Base-by-base conservation (phyloP, 1,284 basidiomycete species). In the Neonothopanus nambi region DNA sequence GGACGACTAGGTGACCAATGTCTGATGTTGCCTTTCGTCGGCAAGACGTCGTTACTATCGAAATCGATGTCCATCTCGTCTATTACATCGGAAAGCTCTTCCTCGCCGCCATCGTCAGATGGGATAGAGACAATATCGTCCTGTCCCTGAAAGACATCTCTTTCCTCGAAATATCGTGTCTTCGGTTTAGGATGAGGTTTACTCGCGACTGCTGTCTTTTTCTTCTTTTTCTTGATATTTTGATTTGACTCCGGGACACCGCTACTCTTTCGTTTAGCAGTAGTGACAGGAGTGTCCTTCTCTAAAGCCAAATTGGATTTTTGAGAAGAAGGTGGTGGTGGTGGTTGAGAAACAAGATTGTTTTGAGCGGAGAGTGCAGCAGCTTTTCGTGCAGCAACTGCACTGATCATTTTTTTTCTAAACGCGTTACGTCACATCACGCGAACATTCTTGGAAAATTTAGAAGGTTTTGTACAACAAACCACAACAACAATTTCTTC, bases 331-430 rank as follows among this genome's bases (percentile, higher is more conserved):
- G 64, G 52, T 4, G 60, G 43, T 35, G 66, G 63, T 23, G 54
- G 24, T 41, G 55, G 49, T 6, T 50, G 46, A 28, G 64, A 56
- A 12, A 57, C 55, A 24, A 52, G 48, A 48, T 51, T 48, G 17
- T 61, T 59, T 59, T 56, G 57, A 15, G 63, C 58, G 5, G 66
- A 69, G 45, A 68, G 68, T n/a, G n/a, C n/a, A 60, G 78, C 69
- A n/a, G 79, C 80, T 63, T 79, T 84, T 33, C 82, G 77, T 15
- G 82, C 83, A 48, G 82, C 81, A 45, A 85, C 69, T 21, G 82
- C 83, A 61, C 82, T 84, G 46, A 84, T 68, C 82, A 84, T 84
- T 30, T 49, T 33, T n/a, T 33, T 33, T 33, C 30, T 33, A 33
- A 33, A 33, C 30, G 30, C 30, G 30, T 33, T 33, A 33, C 30